Percentiles rank a stretch among this genome's conserved stretches.
Conservation (phyloP, 2,329 filamentous ascomycete species). For the Aspergillus pseudonomiae region DNA sequence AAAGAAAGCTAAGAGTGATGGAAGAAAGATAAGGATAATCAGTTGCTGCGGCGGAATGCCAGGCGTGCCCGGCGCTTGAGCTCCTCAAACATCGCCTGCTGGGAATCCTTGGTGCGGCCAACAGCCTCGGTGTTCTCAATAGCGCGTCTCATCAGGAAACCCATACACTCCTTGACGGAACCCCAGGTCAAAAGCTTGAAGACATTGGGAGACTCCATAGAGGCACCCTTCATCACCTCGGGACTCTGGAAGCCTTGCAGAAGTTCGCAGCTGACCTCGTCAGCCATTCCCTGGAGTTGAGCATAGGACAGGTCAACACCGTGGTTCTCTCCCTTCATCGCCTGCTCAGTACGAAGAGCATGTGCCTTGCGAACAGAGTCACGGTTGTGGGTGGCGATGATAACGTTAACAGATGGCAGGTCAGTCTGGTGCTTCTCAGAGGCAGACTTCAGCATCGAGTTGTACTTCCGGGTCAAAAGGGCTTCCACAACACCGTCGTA, state of each 20-base stretch:
- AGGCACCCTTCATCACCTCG: slow-evolving; percentile 27
- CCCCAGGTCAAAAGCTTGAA: slow-evolving; percentile 66
- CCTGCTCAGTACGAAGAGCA: slow-evolving; percentile 48
- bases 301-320: slow-evolving; percentile 63
- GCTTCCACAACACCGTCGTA: slow-evolving; percentile 62
- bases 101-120: slow-evolving; percentile 52
- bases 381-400: slow-evolving; percentile 64
- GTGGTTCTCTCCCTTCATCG: slow-evolving; percentile 45
- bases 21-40: slow-evolving; percentile 11
- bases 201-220: slow-evolving; percentile 49
- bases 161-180: slow-evolving; percentile 61
- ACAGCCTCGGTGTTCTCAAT: slow-evolving; percentile 73
- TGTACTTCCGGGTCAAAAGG: slow-evolving; percentile 63
- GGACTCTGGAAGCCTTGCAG: slow-evolving; percentile 47
- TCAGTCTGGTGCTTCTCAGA: slow-evolving; percentile 39
- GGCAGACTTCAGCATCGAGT: slow-evolving; percentile 52
- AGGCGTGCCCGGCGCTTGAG: slow-evolving; percentile 36
- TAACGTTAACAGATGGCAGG: slow-evolving; percentile 52
- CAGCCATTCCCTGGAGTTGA: slow-evolving; percentile 93
- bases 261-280: slow-evolving; percentile 74
- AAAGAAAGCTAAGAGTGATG: slow-evolving; percentile 6
- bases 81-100: slow-evolving; percentile 40
- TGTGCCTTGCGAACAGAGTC: slow-evolving; percentile 57
- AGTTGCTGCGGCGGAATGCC: slow-evolving; percentile 27
- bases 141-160: slow-evolving; percentile 65